Conservation (phyloP, 2,329 filamentous ascomycete species). For the Pyrenochaeta sp. region DNA sequence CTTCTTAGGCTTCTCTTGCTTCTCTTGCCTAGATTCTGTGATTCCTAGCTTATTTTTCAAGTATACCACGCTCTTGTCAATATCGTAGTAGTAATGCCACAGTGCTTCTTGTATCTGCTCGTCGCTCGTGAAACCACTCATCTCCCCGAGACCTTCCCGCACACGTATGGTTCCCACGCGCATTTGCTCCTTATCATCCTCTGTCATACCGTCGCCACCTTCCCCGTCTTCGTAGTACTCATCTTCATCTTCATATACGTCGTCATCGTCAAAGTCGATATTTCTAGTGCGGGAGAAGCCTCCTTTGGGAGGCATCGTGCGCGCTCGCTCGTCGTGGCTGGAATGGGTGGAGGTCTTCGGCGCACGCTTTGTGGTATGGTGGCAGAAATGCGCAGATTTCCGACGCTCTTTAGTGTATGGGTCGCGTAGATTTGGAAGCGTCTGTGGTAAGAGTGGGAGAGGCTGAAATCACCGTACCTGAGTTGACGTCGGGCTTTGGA, state of each 20-base stretch:
- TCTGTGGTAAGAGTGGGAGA: not conserved
- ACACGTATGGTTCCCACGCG: constrained; percentile 72
- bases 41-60: constrained; percentile 66
- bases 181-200: constrained; percentile 61
- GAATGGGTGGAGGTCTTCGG: not conserved
- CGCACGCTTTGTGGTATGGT: not conserved
- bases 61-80: constrained; percentile 84
- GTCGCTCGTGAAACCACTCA: constrained; percentile 66
- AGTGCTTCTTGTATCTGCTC: constrained; percentile 86
- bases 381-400: not conserved
- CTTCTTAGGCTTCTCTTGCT: constrained; percentile 45
- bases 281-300: constrained; percentile 57
- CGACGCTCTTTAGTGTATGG: not conserved
- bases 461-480: not conserved
- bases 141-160: constrained; percentile 67
- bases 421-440: not conserved
- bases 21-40: constrained; percentile 33
- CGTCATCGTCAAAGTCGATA: constrained; percentile 60
- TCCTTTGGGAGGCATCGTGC: constrained; percentile 46
- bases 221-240: constrained; percentile 49
- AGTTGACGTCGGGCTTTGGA: constrained; percentile 16
- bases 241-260: constrained; percentile 62
- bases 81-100: constrained; percentile 96
- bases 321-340: not conserved
- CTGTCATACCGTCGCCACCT: constrained; percentile 31